Evolutionary conservation across 345 rosid species (phyloP), one percentile per base, ranked within the genome.

Genomic region (Noccaea caerulescens): DNA sequence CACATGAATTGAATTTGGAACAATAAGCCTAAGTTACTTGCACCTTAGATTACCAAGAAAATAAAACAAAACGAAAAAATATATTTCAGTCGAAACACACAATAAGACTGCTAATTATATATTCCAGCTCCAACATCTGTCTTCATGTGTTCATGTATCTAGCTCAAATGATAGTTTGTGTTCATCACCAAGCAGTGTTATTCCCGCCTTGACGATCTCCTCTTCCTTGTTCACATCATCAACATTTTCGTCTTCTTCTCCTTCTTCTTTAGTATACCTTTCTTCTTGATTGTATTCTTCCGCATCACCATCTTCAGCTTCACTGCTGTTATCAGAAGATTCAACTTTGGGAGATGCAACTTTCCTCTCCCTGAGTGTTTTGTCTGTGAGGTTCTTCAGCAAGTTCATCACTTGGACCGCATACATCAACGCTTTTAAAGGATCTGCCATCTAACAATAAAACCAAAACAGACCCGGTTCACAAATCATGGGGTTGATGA

Each of bases 361-460:
- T 57, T 85, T 83, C 73, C 98, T 84, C 46, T 81, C 87, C 72
- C 82, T 78, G 34, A 88, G 77, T 32, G 79, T 84, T 76, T 86
- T 82, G 39, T 82, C 52, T 23, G 81, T 75, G 10, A 90, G 98
- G 18, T 78, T 81, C 84, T 81, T 93, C 62, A 93, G 89, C 73
- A 93, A 90, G 77, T 88, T 86, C 96, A 93, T 93, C 83, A 93
- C 97, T 77, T 90, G 96, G 66, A 93, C 98, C 0, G 89, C 92
- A 50, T 88, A 88, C 97, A 93, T 87, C 65, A 93, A 72, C 54
- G 97, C 96, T 30, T 86, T 87, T 68, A 93, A 81, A 23, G 97
- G 97, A 77, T 93, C 98, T 25, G 85, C 88, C 98, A 92, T 92
- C 98, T 92, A n/a, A 80, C 82, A 80, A 68, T 25, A 47, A 59